Base-by-base conservation (phyloP, 2,329 filamentous ascomycete genomes). In the Pezicula radicicola region DNA sequence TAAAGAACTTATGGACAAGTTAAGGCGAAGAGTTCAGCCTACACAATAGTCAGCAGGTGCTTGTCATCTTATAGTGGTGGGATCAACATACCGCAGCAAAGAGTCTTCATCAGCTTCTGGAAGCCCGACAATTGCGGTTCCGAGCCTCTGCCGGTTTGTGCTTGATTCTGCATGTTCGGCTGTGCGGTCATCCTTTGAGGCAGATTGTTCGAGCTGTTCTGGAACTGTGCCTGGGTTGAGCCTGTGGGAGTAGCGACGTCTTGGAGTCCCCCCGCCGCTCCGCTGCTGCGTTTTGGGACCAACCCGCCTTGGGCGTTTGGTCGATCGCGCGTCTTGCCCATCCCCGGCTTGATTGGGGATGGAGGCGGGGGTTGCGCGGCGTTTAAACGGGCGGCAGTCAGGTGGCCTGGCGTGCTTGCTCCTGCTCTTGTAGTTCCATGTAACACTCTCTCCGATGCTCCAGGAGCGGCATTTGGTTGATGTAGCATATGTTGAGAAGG, bases 191-290 rank as follows among this genome's bases (percentile, higher is more conserved):
- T 79, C 58, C 79, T 77, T 61, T 85, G 77, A 46, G 88, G 82
- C 60, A 96, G 80, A 71, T 96, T 94, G 70, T 91, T 89, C 67
- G 88, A 89, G 75, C 91, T 96, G 80, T 91, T 93, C 76, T 96
- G 91, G 79, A 96, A 97, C 70, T 97, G 93, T 61, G 93, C 93
- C 72, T 95, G 90, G 59, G 91, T 97, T 68, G 91, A 96, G 64
- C 88, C 90, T 68, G 92, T 87, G 63, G 91, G 89, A 59, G 92
- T 93, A 66, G 84, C 83, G 70, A 88, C 83, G 70, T 95, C 89
- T 70, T 85, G 80, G 65, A 85, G 79, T 70, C 81, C 84, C 78
- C 84, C 84, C 74, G 78, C 80, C 62, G 64, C 77, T 76, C 80
- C 85, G 80, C 85, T 91, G 73, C 82, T 83, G 75, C 91, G 84